A percentile compares a stretch with the other conserved stretches of the same genome.
These are phyloP conservation scores for Cronartium ribicola DNA, from an alignment of 1,284 basidiomycete genomes.

Conservation along the genomic window DNA sequence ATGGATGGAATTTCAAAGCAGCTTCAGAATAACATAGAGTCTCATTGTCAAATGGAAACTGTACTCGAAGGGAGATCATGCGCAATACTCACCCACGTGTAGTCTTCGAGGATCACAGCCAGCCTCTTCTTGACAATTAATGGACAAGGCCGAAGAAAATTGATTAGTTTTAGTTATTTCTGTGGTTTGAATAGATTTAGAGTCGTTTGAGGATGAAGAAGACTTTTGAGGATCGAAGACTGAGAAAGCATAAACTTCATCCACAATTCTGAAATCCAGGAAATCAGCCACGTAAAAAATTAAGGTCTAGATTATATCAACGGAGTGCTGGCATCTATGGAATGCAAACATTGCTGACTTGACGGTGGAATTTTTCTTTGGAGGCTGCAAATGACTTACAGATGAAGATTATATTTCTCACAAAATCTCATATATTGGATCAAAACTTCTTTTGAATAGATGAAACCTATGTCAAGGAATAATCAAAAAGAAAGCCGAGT, in stretches of 20 bases:
- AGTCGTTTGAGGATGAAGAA: not conserved
- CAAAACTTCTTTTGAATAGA: conserved; percentile 14
- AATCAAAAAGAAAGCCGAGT: not conserved
- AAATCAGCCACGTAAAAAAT: not conserved
- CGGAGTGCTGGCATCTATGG: not conserved
- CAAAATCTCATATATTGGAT: conserved; percentile 9
- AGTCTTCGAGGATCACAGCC: not conserved
- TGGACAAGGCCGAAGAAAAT: not conserved
- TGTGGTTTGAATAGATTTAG: not conserved
- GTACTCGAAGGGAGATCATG: not conserved
- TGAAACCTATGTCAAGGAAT: conserved; percentile 3
- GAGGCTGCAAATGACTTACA: conserved; percentile 8
- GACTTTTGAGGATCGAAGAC: conserved; percentile 7
- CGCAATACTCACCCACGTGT: not conserved
- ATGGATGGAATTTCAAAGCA: no score
- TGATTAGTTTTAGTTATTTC: not conserved
- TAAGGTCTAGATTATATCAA: not conserved
- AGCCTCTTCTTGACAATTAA: not conserved
- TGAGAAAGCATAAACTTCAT: conserved; percentile 34
- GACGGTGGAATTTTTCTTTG: not conserved
- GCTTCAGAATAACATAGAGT: no score
- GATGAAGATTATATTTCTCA: conserved; percentile 28
- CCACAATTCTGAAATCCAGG: conserved; percentile 5
- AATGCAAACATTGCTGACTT: not conserved
- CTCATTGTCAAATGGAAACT: no score